phyloP scores from a whole-genome alignment of 768 basidiomycete species.

The Crassisporium funariophilum region DNA sequence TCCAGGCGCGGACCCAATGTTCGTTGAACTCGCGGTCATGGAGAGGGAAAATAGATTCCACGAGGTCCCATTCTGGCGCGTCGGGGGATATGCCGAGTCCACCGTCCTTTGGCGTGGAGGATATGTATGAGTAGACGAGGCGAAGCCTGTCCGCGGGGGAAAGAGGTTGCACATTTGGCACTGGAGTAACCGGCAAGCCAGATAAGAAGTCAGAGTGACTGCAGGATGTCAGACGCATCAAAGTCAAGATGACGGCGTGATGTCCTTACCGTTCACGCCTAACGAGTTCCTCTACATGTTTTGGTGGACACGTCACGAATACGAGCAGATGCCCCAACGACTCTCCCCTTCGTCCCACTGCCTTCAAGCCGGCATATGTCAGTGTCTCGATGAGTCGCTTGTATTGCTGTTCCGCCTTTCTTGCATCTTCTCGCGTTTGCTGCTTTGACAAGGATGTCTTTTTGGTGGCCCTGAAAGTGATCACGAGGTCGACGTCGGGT shows the following conservation, averaged over 20 bases:
- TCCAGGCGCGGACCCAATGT: constrained; percentile 78
- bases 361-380: constrained; percentile 62
- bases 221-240: constrained; percentile 1
- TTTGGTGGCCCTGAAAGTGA: constrained; percentile 64
- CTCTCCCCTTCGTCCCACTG: constrained; percentile 78
- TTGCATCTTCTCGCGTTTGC: constrained; percentile 60
- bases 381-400: constrained; percentile 61
- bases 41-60: constrained; percentile 80
- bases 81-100: constrained; percentile 83
- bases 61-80: constrained; percentile 72
- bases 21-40: constrained; percentile 86
- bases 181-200: constrained; percentile 60
- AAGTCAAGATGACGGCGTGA: constrained; percentile 9
- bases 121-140: constrained; percentile 72
- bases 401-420: constrained; percentile 73
- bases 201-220: constrained; percentile 80
- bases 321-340: constrained; percentile 73
- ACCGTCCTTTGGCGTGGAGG: constrained; percentile 71
- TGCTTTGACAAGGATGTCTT: constrained; percentile 57
- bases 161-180: constrained; percentile 47
- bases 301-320: constrained; percentile 70
- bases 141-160: constrained; percentile 79
- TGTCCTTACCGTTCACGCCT: constrained; percentile 78
- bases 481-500: constrained; percentile 71
- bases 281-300: constrained; percentile 63